phyloP scores from a whole-genome alignment of 2,329 filamentous ascomycete genomes.

The Alternaria sp. region DNA sequence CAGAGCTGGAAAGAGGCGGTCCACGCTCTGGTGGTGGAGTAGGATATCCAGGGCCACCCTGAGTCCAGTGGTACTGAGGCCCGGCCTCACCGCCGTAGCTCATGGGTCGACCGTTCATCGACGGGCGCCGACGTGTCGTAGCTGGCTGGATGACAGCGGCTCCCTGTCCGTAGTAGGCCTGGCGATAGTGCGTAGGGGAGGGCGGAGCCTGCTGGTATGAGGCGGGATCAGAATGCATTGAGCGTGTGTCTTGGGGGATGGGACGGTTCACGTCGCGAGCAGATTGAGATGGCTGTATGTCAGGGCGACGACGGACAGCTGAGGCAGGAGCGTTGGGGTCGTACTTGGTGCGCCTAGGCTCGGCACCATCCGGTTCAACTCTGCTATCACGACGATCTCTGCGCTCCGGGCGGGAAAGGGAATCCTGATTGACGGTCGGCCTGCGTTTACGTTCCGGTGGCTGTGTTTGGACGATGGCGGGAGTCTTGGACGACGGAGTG shows the following conservation, averaged over 20 bases:
- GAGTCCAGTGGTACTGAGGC: slow-evolving; percentile 20
- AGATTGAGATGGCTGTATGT: slow-evolving; percentile 34
- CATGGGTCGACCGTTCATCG: slow-evolving; percentile 28
- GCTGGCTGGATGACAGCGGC: slow-evolving; percentile 38
- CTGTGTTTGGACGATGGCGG: slow-evolving; percentile 5
- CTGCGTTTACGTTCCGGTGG: neutral
- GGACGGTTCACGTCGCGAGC: slow-evolving; percentile 37
- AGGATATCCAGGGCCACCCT: slow-evolving; percentile 32
- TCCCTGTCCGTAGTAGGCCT: slow-evolving; percentile 31
- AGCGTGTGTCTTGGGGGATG: slow-evolving; percentile 28
- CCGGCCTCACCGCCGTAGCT: slow-evolving; percentile 40
- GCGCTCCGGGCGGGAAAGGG: slow-evolving; percentile 3
- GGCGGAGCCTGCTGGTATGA: slow-evolving; percentile 32
- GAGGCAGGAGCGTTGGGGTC: slow-evolving; percentile 22
- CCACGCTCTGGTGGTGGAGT: slow-evolving; percentile 35
- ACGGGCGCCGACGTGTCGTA: slow-evolving; percentile 14
- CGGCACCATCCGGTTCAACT: slow-evolving; percentile 37
- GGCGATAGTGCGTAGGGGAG: slow-evolving; percentile 36
- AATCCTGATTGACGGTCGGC: slow-evolving; percentile 9
- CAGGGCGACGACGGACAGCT: slow-evolving; percentile 19
- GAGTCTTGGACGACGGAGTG: slow-evolving; percentile 31
- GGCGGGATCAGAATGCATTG: slow-evolving; percentile 41
- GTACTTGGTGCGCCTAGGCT: slow-evolving; percentile 43
- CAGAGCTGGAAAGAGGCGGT: slow-evolving; percentile 33
- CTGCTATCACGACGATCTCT: slow-evolving; percentile 18